Evolutionary conservation across 352 stramenopile species (phyloP).

Genomic region (Phytophthora pinifolia): DNA sequence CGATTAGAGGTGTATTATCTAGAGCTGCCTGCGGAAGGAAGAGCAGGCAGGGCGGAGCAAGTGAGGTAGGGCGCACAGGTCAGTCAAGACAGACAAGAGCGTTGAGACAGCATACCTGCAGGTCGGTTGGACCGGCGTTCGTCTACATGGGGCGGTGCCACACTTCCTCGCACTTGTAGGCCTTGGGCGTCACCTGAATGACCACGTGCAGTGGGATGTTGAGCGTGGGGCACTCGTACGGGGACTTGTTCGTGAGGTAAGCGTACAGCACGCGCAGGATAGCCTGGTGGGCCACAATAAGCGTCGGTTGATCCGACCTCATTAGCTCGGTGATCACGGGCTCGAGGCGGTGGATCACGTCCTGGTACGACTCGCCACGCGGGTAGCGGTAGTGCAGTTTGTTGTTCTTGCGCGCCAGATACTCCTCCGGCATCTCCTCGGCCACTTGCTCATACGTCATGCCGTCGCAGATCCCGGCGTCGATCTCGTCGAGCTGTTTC

Average conservation of each 20-base stretch:
- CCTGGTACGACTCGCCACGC: slow-evolving; percentile 97
- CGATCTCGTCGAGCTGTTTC: slow-evolving; percentile 96
- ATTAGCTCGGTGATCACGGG: slow-evolving; percentile 97
- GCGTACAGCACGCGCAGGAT: slow-evolving; percentile 96
- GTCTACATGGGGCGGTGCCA: slow-evolving; percentile 88
- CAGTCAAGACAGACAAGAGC: slow-evolving; percentile 18
- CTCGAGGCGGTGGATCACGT: slow-evolving; percentile 97
- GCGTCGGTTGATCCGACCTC: slow-evolving; percentile 90
- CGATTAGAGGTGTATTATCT: slow-evolving; percentile 74
- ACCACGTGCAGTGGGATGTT: slow-evolving; percentile 94
- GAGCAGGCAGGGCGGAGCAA: slow-evolving; percentile 9
- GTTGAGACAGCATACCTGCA: slow-evolving; percentile 9
- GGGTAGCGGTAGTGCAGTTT: slow-evolving; percentile 87
- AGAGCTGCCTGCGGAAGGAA: slow-evolving; percentile 25
- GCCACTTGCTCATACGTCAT: slow-evolving; percentile 98
- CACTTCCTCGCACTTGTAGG: slow-evolving; percentile 94
- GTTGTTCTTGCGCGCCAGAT: slow-evolving; percentile 90
- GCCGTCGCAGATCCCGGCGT: slow-evolving; percentile 95
- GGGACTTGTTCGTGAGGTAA: slow-evolving; percentile 95
- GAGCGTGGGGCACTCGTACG: slow-evolving; percentile 92
- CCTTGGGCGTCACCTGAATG: slow-evolving; percentile 94
- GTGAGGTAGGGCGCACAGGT: slow-evolving; percentile 1
- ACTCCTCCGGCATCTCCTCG: slow-evolving; percentile 94
- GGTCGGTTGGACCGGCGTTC: slow-evolving; percentile 11
- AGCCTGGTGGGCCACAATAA: slow-evolving; percentile 95